phyloP scores from a whole-genome alignment of 2,329 filamentous ascomycete species.

The Penicillium sp. region DNA sequence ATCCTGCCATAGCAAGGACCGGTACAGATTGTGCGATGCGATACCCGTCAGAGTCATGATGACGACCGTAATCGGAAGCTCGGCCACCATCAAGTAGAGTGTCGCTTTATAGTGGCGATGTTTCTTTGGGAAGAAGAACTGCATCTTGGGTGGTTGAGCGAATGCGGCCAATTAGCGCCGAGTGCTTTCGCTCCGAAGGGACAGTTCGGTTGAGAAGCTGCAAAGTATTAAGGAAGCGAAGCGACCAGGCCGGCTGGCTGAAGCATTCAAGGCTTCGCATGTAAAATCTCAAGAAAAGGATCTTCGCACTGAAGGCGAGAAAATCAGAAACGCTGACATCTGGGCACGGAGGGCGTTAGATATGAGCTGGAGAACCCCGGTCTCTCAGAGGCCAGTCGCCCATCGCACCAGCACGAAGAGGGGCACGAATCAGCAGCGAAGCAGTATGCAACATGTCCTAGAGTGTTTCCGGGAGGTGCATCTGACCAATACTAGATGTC shows the following conservation, averaged over 20 bases:
- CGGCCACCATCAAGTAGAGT: constrained; percentile 50
- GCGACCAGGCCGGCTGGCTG: constrained; percentile 39
- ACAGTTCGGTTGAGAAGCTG: constrained; percentile 4
- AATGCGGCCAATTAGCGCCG: neutral
- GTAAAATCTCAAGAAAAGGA: constrained; percentile 14
- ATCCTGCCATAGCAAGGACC: constrained; percentile 58
- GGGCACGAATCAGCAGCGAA: constrained; percentile 26
- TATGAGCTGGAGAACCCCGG: constrained; percentile 24
- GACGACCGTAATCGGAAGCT: constrained; percentile 54
- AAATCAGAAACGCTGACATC: constrained; percentile 15
- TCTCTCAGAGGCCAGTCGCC: constrained; percentile 6
- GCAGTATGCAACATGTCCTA: constrained; percentile 18
- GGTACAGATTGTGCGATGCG: constrained; percentile 57
- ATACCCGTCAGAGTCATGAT: constrained; percentile 58
- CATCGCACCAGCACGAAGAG: constrained; percentile 25
- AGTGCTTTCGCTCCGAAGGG: neutral
- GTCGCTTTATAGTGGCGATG: constrained; percentile 52
- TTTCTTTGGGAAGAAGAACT: constrained; percentile 46
- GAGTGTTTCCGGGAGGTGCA: constrained; percentile 30
- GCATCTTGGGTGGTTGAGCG: constrained; percentile 28
- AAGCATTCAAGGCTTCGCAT: constrained; percentile 29
- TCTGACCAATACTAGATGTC: constrained; percentile 33
- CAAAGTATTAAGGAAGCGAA: constrained; percentile 8
- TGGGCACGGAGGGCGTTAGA: constrained; percentile 26
- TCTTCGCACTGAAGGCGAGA: constrained; percentile 11